A percentile compares a stretch with the other conserved stretches of the same genome.
Conservation (phyloP, 1,139 yeast genomes). For the Pichia sp. region DNA sequence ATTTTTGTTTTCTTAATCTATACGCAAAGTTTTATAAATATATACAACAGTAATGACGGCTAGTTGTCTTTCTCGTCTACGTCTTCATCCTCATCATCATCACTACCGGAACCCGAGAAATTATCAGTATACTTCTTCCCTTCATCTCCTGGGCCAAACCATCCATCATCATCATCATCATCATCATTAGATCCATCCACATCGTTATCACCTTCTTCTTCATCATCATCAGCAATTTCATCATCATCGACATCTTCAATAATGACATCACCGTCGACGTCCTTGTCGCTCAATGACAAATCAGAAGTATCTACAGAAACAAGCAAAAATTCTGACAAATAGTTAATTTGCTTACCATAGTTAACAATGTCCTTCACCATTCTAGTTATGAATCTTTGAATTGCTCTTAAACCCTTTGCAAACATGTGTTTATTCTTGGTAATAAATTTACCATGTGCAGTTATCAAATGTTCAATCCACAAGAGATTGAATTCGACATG, state of each 20-base stretch:
- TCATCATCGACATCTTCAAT: conserved; percentile 25
- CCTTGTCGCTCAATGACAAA: conserved; percentile 4
- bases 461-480: conserved; percentile 68
- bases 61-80: background rate
- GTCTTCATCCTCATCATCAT: conserved; percentile 11
- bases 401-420: conserved; percentile 56
- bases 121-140: conserved; percentile 21
- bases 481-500: conserved; percentile 78
- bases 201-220: conserved; percentile 24
- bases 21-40: too few species aligned
- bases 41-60: too few species aligned
- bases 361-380: conserved; percentile 65
- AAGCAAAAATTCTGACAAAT: conserved; percentile 19
- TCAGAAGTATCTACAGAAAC: conserved; percentile 11
- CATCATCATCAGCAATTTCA: conserved; percentile 13
- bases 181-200: conserved; percentile 14
- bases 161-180: conserved; percentile 28
- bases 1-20: too few species aligned
- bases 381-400: conserved; percentile 69
- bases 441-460: conserved; percentile 73
- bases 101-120: conserved; percentile 17
- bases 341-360: conserved; percentile 17
- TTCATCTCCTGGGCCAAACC: conserved; percentile 33
- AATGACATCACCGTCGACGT: conserved; percentile 15
- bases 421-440: conserved; percentile 55